These are phyloP conservation scores for Akanthomyces uredinophilus DNA, from an alignment of 2,329 filamentous ascomycete genomes.

Conservation along the genomic window DNA sequence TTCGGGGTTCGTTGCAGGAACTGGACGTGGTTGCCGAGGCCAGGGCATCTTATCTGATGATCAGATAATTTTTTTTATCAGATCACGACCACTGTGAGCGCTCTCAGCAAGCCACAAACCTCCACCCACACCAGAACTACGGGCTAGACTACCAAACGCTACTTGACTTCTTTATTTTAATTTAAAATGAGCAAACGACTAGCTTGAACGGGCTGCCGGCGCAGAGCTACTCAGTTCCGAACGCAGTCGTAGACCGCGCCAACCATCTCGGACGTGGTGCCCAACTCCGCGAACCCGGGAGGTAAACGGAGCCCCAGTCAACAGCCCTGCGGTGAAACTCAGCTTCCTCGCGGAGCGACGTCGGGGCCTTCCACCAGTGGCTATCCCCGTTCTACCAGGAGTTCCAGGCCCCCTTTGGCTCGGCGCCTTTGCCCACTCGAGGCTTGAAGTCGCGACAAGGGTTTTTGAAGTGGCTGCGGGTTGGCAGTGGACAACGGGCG, in stretches of 20 bases:
- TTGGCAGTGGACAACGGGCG: neutral
- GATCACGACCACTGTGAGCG: slow-evolving; percentile 7
- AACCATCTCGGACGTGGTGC: neutral
- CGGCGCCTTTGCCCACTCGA: neutral
- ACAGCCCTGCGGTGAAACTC: neutral
- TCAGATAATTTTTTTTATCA: slow-evolving; percentile 20
- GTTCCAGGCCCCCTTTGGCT: neutral
- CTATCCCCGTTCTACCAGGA: no score
- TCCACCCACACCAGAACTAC: neutral
- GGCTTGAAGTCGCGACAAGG: neutral
- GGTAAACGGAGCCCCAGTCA: neutral
- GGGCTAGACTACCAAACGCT: neutral
- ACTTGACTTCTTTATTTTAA: neutral
- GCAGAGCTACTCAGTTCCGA: neutral
- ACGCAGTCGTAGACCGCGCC: neutral
- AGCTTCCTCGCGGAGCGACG: neutral
- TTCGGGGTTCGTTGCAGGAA: slow-evolving; percentile 3
- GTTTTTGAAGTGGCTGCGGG: neutral
- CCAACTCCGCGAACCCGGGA: neutral
- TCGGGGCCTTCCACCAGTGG: neutral
- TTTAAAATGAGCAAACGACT: neutral
- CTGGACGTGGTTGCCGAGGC: slow-evolving; percentile 11
- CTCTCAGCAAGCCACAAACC: slow-evolving; percentile 1
- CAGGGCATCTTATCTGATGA: slow-evolving; percentile 21
- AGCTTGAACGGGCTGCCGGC: no score